Base-by-base conservation (phyloP, 768 basidiomycete genomes). In the Phanerodontia chrysosporium region DNA sequence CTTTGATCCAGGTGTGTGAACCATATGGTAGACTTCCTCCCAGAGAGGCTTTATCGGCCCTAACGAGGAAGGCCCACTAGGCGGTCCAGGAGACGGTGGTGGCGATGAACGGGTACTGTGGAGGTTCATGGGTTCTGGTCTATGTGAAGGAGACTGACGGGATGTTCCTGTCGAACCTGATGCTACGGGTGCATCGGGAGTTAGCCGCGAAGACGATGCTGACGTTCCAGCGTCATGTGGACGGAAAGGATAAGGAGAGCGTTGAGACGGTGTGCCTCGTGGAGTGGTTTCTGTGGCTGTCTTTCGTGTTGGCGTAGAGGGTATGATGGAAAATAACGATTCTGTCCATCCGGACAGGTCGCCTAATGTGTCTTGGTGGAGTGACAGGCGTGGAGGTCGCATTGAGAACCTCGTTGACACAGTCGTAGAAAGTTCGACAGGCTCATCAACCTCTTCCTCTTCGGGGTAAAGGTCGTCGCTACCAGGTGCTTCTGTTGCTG, bases 331-430 rank as follows among this genome's bases (percentile, higher is more conserved):
- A 30, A 86, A 74, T 35, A 86, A 63, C 6, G 80, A 75, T 63
- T 81, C 77, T 10, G 80, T 76, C 85, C 85, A 86, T 27, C 75
- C 75, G 10, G 77, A 74, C 27, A 85, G 72, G 61, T 79, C 83
- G 13, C 71, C 66, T 16, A 62, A 39, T 12, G 59, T 57, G 53
- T 80, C 78, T 35, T 75, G 74, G 58, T 83, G 81, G 28, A 85
- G 72, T 4, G 83, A 85, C 29, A 86, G 65, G 14, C 85, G 78
- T 12, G 85, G 85, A 0, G 85, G 80, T 18, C 48, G 52, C 29
- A 22, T 24, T n/a, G 62, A 55, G 16, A 49, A 24, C 24, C 46
- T 27, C 2, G 46, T n/a, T n/a, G 61, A 35, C 51, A n/a, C 36
- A n/a, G 55, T 9, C n/a, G 45, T 5, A 30, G 45, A 21, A 6